phyloP scores from a whole-genome alignment of 2,329 filamentous ascomycete genomes.

The Lachnellula cervina region DNA sequence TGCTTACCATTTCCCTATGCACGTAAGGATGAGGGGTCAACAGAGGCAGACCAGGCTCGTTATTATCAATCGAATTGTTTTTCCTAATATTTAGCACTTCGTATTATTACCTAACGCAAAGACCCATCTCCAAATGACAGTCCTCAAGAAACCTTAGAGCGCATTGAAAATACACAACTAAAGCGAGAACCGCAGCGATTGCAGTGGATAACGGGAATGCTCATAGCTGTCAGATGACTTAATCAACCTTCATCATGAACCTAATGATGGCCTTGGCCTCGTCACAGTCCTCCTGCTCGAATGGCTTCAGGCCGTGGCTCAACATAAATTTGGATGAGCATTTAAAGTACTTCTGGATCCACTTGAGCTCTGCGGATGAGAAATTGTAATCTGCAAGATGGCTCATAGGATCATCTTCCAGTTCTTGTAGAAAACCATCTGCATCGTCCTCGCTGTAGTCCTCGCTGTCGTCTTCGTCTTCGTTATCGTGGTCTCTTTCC shows the following conservation, averaged over 20 bases:
- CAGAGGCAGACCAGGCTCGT: no score
- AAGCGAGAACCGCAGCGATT: no score
- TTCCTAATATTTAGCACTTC: no score
- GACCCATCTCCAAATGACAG: no score
- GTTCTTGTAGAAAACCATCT: conserved; percentile 1
- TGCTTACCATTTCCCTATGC: no score
- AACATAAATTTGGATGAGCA: conserved; percentile 26
- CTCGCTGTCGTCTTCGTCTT: conserved; percentile 3
- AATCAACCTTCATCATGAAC: background rate
- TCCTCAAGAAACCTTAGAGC: no score
- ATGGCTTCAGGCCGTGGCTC: conserved; percentile 9
- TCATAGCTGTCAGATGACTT: background rate
- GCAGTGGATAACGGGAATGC: no score
- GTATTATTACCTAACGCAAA: no score
- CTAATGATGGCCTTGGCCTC: conserved; percentile 1
- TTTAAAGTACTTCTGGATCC: conserved; percentile 3
- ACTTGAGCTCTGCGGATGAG: background rate
- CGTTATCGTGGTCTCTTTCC: no score
- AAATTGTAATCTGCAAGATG: conserved; percentile 7
- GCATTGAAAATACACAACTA: no score
- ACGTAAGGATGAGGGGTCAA: no score
- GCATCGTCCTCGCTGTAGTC: background rate
- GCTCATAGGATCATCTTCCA: conserved; percentile 3
- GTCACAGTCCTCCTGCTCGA: conserved; percentile 6
- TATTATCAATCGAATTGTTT: no score